Evolutionary conservation across 768 basidiomycete species (phyloP).

Genomic region (Suillus sp.): DNA sequence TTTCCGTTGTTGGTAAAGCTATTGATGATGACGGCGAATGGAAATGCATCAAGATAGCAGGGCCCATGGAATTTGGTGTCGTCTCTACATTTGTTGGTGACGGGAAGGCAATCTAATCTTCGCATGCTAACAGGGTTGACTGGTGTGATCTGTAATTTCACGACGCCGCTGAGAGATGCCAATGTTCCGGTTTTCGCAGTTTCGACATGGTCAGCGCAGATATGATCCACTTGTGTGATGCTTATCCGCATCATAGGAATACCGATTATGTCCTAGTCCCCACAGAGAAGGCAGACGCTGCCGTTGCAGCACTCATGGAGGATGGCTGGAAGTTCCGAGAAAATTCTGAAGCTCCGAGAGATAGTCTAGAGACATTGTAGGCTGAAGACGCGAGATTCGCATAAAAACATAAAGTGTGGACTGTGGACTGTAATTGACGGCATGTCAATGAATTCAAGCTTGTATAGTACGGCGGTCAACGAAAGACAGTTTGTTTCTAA

Average conservation of each 20-base stretch:
- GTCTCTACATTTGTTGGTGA: slow-evolving; percentile 3
- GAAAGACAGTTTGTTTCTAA: neutral
- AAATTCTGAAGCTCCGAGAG: neutral
- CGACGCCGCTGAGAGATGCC: slow-evolving; percentile 53
- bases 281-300: slow-evolving; percentile 41
- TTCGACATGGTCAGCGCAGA: slow-evolving; percentile 56
- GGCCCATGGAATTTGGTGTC: slow-evolving; percentile 67
- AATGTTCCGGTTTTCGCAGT: slow-evolving; percentile 58
- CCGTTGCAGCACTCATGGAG: slow-evolving; percentile 42
- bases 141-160: slow-evolving; percentile 56
- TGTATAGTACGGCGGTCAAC: neutral
- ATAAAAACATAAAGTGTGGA: slow-evolving; percentile 3
- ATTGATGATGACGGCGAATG: slow-evolving; percentile 45
- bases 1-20: slow-evolving; percentile 57
- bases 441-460: no score
- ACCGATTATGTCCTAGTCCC: slow-evolving; percentile 67
- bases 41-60: slow-evolving; percentile 63
- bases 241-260: slow-evolving; percentile 45
- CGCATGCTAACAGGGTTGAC: slow-evolving; percentile 45
- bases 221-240: neutral
- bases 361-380: neutral
- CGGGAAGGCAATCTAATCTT: neutral
- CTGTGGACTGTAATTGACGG: neutral
- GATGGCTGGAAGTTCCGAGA: slow-evolving; percentile 51
- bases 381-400: neutral